Evolutionary conservation across 1,284 basidiomycete genomes (phyloP), one percentile per base, ranked within the genome.

Genomic region (Pseudozyma sp.): DNA sequence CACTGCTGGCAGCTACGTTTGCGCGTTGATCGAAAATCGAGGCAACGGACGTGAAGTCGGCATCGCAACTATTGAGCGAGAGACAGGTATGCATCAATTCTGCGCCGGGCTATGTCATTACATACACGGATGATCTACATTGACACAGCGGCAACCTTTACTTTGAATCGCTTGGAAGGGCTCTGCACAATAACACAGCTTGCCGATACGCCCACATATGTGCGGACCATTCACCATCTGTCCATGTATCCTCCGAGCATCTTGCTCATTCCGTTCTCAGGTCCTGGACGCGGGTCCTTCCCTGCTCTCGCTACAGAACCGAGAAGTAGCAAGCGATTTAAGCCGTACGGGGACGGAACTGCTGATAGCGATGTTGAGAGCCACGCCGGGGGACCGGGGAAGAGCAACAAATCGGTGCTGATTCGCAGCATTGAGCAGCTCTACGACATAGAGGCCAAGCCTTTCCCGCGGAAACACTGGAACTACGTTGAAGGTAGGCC

Each of bases 171-270:
- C 63, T 65, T 53, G 39, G 37, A 42, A 65, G 48, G 42, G 16
- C 45, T 68, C 44, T 72, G 54, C 60, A 43, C 50, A 6, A 30
- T 51, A 42, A 51, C 61, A 7, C 78, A 94, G 92, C 55, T 78
- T 30, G 55, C 71, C n/a, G 81, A 83, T 55, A 77, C 78, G 7
- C 49, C 77, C 69, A 86, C 92, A 17, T 97, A 94, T 76, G 90
- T 93, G 62, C 93, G 92, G 82, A 94, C 92, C 0, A 85, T 95
- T 8, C 92, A 95, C 71, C 92, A 95, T 78, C 89, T 96, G 86
- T 89, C 90, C 68, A 83, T 93, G 9, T 90, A 94, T 77, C 87
- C 86, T 7, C 94, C 94, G 0, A 87, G 85, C 11, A 85, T 90
- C 14, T 87, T 96, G 37, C 86, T 97, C 6, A 60, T 76, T 0